Evolutionary conservation across 2,329 filamentous ascomycete species (phyloP).

Genomic region (Hymenoscyphus fructigenus): DNA sequence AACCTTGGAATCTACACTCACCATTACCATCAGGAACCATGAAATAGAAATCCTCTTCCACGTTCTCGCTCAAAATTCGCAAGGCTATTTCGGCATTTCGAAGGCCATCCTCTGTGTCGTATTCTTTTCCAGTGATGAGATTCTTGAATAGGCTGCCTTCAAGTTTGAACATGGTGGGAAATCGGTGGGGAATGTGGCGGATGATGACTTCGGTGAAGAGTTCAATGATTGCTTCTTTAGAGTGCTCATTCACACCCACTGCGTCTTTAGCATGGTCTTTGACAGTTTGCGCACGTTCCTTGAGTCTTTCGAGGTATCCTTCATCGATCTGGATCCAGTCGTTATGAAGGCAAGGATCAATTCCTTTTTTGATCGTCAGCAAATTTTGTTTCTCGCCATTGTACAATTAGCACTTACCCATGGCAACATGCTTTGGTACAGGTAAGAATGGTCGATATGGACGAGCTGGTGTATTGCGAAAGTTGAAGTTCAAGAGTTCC

Average conservation of each 20-base stretch:
- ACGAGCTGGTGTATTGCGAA: neutral
- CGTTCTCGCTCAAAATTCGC: neutral
- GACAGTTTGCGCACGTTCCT: neutral
- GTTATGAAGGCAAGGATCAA: neutral
- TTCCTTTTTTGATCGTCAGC: too few species aligned
- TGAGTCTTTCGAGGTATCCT: neutral
- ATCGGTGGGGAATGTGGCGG: neutral
- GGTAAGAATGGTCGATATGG: neutral
- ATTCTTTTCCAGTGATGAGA: neutral
- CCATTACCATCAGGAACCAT: neutral
- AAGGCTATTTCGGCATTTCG: neutral
- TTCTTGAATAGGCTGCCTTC: neutral
- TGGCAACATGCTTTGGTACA: neutral
- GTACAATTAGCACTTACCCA: neutral
- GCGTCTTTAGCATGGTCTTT: neutral
- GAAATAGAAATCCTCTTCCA: neutral
- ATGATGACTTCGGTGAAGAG: neutral
- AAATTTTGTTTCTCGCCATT: too few species aligned
- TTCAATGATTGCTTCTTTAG: neutral
- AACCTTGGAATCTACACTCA: neutral
- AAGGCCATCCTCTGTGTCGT: neutral
- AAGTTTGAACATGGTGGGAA: neutral
- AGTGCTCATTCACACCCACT: neutral
- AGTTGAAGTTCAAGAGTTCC: neutral
- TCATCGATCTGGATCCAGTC: neutral